A percentile compares a stretch with the other conserved stretches of the same genome.
phyloP scores from a whole-genome alignment of 306 rosid genomes.

The Oemleria cerasiformis region DNA sequence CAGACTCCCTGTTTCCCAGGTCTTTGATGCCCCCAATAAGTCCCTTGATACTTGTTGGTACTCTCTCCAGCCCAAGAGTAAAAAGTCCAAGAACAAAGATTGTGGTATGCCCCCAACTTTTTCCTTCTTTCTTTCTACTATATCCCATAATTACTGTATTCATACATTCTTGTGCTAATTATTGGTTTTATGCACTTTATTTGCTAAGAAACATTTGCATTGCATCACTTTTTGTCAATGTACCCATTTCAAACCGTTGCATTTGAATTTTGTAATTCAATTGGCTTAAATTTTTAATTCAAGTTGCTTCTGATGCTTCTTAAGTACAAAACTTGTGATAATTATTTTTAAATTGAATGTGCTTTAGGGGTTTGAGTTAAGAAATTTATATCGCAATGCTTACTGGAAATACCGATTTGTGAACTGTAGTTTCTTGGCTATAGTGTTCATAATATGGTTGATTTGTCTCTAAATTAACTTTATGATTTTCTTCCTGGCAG shows the following conservation, averaged over 20 bases:
- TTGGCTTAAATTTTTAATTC: neutral
- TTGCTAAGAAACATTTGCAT: neutral
- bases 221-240: neutral
- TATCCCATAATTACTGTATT: neutral
- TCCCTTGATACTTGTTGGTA: constrained; percentile 71
- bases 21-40: constrained; percentile 59
- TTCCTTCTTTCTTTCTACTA: neutral
- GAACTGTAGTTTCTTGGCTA: neutral
- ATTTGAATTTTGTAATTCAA: no score
- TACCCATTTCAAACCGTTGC: neutral
- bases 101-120: constrained; percentile 52
- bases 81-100: constrained; percentile 63
- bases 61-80: constrained; percentile 64
- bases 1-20: constrained; percentile 55
- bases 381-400: constrained; percentile 20
- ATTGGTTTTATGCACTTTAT: neutral
- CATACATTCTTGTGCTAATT: neutral
- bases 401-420: constrained; percentile 6
- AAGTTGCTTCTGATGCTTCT: neutral
- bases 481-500: constrained; percentile 26
- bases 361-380: neutral
- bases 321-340: neutral
- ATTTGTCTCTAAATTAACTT: neutral
- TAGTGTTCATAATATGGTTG: neutral
- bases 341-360: neutral